Conservation (phyloP, 1,284 basidiomycete genomes). For the Xerocomus nothofagi region DNA sequence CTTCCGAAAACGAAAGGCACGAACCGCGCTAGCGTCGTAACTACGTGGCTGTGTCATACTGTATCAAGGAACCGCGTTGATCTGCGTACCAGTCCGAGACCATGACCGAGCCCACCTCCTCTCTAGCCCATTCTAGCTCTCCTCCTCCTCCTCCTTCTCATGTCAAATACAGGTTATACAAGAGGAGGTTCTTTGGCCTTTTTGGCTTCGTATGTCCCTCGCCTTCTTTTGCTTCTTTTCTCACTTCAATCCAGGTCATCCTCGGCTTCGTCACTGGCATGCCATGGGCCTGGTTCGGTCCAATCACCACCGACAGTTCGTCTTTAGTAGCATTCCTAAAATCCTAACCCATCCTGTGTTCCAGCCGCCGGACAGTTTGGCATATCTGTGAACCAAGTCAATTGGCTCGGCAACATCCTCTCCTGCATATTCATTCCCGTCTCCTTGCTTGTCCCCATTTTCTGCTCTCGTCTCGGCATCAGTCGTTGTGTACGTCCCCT, state of each 20-base stretch:
- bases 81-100: too few species aligned
- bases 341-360: not conserved
- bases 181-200: conserved; percentile 62
- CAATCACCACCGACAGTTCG: conserved; percentile 66
- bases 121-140: conserved; percentile 1
- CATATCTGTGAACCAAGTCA: conserved; percentile 64
- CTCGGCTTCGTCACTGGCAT: conserved; percentile 64
- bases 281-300: conserved; percentile 74
- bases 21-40: too few species aligned
- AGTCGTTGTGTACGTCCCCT: conserved; percentile 50
- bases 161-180: conserved; percentile 59
- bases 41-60: too few species aligned
- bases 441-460: conserved; percentile 54
- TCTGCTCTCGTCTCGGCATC: conserved; percentile 60
- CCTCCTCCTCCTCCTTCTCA: not conserved
- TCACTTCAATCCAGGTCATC: conserved; percentile 43
- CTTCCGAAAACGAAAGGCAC: conserved; percentile 29
- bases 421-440: conserved; percentile 60
- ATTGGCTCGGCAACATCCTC: conserved; percentile 74
- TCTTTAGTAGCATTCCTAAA: not conserved
- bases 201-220: conserved; percentile 52
- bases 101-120: conserved; percentile 10
- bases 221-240: not conserved
- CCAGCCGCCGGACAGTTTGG: conserved; percentile 60
- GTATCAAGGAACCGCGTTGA: too few species aligned